These are phyloP conservation scores for Pyrenophora tritici-repentis DNA, from an alignment of 2,329 filamentous ascomycete genomes.

Conservation along the genomic window DNA sequence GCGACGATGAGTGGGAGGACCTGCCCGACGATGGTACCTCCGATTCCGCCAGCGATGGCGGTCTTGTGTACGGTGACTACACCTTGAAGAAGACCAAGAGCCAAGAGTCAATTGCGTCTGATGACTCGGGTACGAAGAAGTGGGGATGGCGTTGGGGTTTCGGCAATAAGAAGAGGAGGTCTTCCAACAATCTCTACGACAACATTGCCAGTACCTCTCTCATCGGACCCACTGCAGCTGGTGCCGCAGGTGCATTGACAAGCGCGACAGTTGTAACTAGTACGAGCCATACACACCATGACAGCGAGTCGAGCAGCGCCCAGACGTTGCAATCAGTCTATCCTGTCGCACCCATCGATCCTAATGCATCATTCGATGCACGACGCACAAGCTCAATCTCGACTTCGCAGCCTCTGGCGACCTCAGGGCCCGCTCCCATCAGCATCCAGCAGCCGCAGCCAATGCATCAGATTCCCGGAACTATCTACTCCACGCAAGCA, in stretches of 20 bases:
- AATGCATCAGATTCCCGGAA: conserved; percentile 70
- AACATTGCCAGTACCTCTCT: conserved; percentile 44
- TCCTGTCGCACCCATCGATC: conserved; percentile 69
- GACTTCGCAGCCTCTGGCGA: conserved; percentile 42
- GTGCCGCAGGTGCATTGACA: conserved; percentile 41
- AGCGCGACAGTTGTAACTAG: conserved; percentile 55
- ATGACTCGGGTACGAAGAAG: conserved; percentile 59
- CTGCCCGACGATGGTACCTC: conserved; percentile 44
- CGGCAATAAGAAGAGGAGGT: conserved; percentile 51
- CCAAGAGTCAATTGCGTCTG: conserved; percentile 58
- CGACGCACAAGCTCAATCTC: conserved; percentile 56
- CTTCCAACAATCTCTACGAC: conserved; percentile 44
- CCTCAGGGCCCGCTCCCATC: conserved; percentile 55
- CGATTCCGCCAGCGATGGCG: conserved; percentile 58
- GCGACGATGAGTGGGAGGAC: conserved; percentile 56
- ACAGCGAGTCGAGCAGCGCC: conserved; percentile 54
- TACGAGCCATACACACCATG: conserved; percentile 56
- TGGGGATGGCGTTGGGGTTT: conserved; percentile 67
- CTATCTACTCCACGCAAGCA: conserved; percentile 62
- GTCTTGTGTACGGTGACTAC: conserved; percentile 64
- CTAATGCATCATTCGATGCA: conserved; percentile 62
- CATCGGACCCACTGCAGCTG: conserved; percentile 47
- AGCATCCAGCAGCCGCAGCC: conserved; percentile 87
- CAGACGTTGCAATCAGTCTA: conserved; percentile 66
- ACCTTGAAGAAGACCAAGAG: conserved; percentile 50